Evolutionary conservation across 495 filamentous ascomycete genomes (phyloP).

Genomic region (Xylaria flabelliformis): DNA sequence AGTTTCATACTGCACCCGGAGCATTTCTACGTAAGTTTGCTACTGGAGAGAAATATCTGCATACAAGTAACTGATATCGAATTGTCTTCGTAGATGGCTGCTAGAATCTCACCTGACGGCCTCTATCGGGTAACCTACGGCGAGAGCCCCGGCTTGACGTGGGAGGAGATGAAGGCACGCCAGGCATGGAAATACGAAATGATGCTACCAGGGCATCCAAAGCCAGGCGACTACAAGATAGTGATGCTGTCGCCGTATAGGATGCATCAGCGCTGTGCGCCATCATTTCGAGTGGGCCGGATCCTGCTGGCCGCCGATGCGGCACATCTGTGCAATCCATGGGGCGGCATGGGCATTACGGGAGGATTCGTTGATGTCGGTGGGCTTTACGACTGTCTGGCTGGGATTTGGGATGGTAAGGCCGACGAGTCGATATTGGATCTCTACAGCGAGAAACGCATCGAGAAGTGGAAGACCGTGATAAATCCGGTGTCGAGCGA

Average conservation of each 20-base stretch:
- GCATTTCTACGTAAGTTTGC: constrained; percentile 54
- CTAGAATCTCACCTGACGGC: constrained; percentile 62
- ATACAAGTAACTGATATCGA: not conserved
- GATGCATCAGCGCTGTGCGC: constrained; percentile 67
- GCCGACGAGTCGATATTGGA: constrained; percentile 64
- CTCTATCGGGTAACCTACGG: constrained; percentile 68
- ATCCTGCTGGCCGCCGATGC: constrained; percentile 67
- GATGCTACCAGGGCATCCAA: constrained; percentile 65
- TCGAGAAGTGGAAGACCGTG: constrained; percentile 60
- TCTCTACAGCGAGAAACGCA: constrained; percentile 62
- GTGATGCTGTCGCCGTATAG: constrained; percentile 63
- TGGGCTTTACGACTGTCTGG: constrained; percentile 62
- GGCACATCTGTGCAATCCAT: constrained; percentile 63
- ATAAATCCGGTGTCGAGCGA: constrained; percentile 63
- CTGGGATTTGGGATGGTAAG: constrained; percentile 60
- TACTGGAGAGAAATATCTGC: not conserved
- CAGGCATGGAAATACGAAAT: constrained; percentile 60
- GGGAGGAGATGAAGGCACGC: constrained; percentile 59
- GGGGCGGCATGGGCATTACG: constrained; percentile 66
- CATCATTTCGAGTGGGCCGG: constrained; percentile 60
- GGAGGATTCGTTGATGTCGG: constrained; percentile 67
- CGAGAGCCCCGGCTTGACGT: constrained; percentile 56
- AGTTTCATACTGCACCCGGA: constrained; percentile 67
- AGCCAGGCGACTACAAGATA: constrained; percentile 62
- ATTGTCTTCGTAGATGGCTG: constrained; percentile 55